A percentile compares a stretch with the other conserved stretches of the same genome.
phyloP scores from a whole-genome alignment of 2,329 filamentous ascomycete species.

The Aspergillus novofumigatus region DNA sequence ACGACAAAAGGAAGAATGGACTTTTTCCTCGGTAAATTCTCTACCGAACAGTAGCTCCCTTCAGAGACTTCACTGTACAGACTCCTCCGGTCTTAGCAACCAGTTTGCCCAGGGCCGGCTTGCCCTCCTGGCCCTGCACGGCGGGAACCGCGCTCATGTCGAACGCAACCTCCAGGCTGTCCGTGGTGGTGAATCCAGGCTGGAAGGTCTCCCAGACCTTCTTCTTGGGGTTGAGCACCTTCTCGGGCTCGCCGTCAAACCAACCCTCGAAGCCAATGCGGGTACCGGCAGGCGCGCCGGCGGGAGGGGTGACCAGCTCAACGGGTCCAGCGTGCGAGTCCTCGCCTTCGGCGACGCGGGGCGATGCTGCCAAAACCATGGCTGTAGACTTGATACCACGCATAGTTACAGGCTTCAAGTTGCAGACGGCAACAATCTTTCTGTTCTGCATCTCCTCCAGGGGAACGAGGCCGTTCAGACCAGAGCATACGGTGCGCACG shows the following conservation, averaged over 20 bases:
- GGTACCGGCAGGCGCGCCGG: constrained; percentile 74
- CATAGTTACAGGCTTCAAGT: constrained; percentile 99
- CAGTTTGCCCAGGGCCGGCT: constrained; percentile 56
- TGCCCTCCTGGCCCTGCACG: constrained; percentile 61
- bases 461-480: constrained; percentile 86
- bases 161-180: constrained; percentile 76
- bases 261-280: constrained; percentile 92
- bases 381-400: constrained; percentile 75
- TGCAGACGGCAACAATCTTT: constrained; percentile 93
- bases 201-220: constrained; percentile 98
- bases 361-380: constrained; percentile 95
- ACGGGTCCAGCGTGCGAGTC: constrained; percentile 84
- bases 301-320: constrained; percentile 83
- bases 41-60: constrained; percentile 78
- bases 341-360: constrained; percentile 75
- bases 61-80: constrained; percentile 78
- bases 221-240: constrained; percentile 96
- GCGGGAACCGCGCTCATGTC: constrained; percentile 73
- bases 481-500: constrained; percentile 93
- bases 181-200: constrained; percentile 90
- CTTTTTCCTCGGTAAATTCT: neutral
- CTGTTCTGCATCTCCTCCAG: constrained; percentile 95
- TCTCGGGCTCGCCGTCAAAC: constrained; percentile 80
- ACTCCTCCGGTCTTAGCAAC: constrained; percentile 72
- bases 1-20: neutral